Conservation (phyloP, 1,284 basidiomycete genomes). For the Pseudozyma hubeiensis region DNA sequence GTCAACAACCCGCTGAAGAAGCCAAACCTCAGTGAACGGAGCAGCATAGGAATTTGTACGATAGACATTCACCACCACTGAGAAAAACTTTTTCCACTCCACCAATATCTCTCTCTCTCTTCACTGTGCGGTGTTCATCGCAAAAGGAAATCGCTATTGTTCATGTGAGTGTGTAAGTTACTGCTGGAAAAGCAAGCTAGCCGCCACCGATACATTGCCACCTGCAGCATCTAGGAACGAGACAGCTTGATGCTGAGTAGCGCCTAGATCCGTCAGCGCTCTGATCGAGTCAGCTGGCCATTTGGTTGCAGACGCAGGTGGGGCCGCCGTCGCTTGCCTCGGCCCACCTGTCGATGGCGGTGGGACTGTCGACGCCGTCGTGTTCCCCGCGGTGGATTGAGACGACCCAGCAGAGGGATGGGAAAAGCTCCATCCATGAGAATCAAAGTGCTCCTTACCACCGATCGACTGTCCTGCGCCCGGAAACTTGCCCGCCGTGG, state of each 20-base stretch:
- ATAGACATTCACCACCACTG: constrained; percentile 1
- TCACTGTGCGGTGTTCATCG: too few relatives aligned
- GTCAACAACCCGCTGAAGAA: neutral
- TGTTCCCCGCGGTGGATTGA: neutral
- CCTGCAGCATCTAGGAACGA: constrained; percentile 80
- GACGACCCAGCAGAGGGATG: constrained; percentile 12
- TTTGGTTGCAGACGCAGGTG: neutral
- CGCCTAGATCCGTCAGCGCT: constrained; percentile 76
- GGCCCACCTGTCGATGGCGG: constrained; percentile 21
- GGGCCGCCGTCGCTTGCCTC: constrained; percentile 44
- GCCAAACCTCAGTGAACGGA: neutral
- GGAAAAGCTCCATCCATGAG: constrained; percentile 53
- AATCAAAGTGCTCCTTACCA: constrained; percentile 58
- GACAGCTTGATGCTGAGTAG: constrained; percentile 79
- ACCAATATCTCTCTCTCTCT: too few relatives aligned
- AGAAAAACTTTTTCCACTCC: neutral
- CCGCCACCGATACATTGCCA: constrained; percentile 89
- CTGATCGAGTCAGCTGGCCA: constrained; percentile 61
- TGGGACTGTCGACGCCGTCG: neutral
- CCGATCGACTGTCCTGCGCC: constrained; percentile 73
- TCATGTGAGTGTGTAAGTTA: constrained; percentile 8
- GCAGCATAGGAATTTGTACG: too few relatives aligned
- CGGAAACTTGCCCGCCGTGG: constrained; percentile 72
- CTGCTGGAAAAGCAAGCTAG: constrained; percentile 80
- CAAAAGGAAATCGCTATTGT: too few relatives aligned